Base-by-base conservation (phyloP, 495 filamentous ascomycete species). In the Xylaria scruposa region DNA sequence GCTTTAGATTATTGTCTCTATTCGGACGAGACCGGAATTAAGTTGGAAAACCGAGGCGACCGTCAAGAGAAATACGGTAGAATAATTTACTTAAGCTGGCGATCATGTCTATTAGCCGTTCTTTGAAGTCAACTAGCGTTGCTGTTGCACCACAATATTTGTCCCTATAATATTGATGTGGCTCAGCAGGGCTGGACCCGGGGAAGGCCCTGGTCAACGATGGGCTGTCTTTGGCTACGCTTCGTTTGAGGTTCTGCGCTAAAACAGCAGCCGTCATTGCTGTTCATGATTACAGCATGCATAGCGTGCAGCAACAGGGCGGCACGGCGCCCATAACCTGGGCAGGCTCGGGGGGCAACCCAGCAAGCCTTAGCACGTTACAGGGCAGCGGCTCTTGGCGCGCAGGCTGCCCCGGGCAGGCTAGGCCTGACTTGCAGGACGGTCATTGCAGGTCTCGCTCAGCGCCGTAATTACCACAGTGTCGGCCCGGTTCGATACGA, bases 401-500 rank as follows among this genome's bases (percentile, higher is more conserved):
- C 51, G 24, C 29, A 46, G 46, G 46, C 46, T 36, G 31, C 44
- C 44, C 44, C 29, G 38, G 53, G 36, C 31, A 33, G 47, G 42
- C 54, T 49, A 70, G 44, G 68, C 59, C 58, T 51, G 59, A 51
- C 44, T 70, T 63, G 58, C 46, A 69, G 67, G 67, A 38, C 36
- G 42, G 40, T 33, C 51, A 36, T 59, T 61, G 67, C 56, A 69
- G 56, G 67, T 71, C 60, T 64, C 60, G 60, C 40, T 53, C 68
- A 63, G 62, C 70, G 61, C 70, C 62, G 70, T 71, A 71, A 67
- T 59, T 46, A 49, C 51, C 70, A 71, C 70, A 60, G 70, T 71
- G 70, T 17, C 42, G 38, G 51, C 46, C 59, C 69, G 31, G 51
- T 66, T 63, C 44, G 54, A 38, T 44, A 61, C 26, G 36, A 70